Evolutionary conservation across 192 early-diverging fungal genomes (phyloP), one percentile per base, ranked within the genome.

Genomic region (Linnemannia exigua): DNA sequence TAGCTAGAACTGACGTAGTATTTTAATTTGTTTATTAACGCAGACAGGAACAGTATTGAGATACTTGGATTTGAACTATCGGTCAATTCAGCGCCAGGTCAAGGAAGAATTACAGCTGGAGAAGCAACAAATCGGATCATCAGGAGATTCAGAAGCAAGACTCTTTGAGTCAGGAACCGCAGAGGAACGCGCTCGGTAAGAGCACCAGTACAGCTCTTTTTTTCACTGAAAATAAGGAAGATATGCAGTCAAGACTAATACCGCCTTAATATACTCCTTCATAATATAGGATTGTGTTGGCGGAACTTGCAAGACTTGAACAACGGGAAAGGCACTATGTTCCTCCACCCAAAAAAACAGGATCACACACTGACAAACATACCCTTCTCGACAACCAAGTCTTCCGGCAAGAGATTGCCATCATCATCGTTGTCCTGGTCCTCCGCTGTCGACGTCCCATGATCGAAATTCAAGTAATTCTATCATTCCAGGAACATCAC

Each of bases 31-130:
- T 31, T 37, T n/a, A 47, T 22, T 36, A 2, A 52, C 25, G 14
- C 41, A 86, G 84, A 68, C 84, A 36, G 58, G 72, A 44, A 76
- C 35, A 15, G 70, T 71, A 8, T 35, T 79, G 5, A 72, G 44
- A 33, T 86, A 80, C 75, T 19, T 75, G 67, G 50, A 80, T 31
- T 66, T 86, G 28, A 75, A 86, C 35, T 86, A 86, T 37, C 31
- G 70, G 5, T 28, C 80, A 16, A 76, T 86, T 22, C 84, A 86
- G 37, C 84, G 79, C 33, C 84, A 86, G 51, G 84, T 79, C 46
- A 86, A 86, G 50, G 84, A 86, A 41, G 77, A 86, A 37, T 66
- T 86, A 17, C 84, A 86, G 22, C 35, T 86, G 22, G 68, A 80
- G 38, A 86, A 86, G n/a, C 77, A 80, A 44, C 63, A 54, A 28